These are phyloP conservation scores for Malassezia nana DNA, from an alignment of 1,284 basidiomycete genomes.

Conservation along the genomic window DNA sequence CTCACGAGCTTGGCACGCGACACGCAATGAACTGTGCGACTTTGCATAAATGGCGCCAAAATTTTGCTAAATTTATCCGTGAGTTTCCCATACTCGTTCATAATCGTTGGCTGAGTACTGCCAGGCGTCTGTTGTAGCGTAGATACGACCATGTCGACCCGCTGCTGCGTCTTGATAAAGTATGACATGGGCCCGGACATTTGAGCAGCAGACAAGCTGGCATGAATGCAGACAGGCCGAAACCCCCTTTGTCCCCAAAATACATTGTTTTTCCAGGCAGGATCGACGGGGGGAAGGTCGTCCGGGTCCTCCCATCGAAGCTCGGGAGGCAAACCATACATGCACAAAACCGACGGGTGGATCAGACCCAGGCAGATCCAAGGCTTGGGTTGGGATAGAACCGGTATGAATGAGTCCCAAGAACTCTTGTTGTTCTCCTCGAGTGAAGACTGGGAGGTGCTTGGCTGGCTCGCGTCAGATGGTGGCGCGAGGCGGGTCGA, in stretches of 20 bases:
- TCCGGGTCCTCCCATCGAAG: constrained; percentile 19
- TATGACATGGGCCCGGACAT: not conserved
- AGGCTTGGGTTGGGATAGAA: not conserved
- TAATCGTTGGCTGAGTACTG: not conserved
- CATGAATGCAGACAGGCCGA: constrained; percentile 27
- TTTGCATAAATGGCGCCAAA: constrained; percentile 1
- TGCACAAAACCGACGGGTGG: constrained; percentile 31
- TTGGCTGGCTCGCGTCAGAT: not conserved
- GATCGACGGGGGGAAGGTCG: constrained; percentile 2
- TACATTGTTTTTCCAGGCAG: constrained; percentile 15
- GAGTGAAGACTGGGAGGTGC: not conserved
- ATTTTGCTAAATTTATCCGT: constrained; percentile 12
- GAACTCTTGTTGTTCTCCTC: not conserved
- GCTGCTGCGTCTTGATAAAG: not conserved
- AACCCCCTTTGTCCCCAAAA: constrained; percentile 37
- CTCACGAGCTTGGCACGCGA: constrained; percentile 11
- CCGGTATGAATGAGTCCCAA: not conserved
- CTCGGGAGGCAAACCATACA: constrained; percentile 31
- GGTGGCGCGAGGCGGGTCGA: not conserved
- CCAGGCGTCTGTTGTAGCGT: not conserved
- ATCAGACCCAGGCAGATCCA: constrained; percentile 41
- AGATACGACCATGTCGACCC: constrained; percentile 7
- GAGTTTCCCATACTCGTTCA: constrained; percentile 8
- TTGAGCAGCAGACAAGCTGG: constrained; percentile 1
- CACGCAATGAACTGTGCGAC: not conserved